Percentiles rank a stretch among this genome's conserved stretches.
phyloP scores from a whole-genome alignment of 768 basidiomycete species.

The Macrolepiota dolichaula region DNA sequence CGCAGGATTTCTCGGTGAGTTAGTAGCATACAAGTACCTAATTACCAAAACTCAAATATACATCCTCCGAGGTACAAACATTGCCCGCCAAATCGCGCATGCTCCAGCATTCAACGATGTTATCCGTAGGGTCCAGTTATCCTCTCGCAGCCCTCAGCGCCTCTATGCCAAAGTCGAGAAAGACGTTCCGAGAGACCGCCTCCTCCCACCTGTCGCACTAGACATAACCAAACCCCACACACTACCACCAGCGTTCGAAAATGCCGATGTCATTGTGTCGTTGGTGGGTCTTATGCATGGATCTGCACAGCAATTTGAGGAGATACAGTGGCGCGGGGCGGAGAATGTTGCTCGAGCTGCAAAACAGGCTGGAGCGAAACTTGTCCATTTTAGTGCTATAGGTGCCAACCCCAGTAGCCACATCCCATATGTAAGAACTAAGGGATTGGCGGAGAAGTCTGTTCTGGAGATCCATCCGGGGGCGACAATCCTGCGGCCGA shows the following conservation, averaged over 20 bases:
- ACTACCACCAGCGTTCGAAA: constrained; percentile 45
- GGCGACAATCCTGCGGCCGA: constrained; percentile 67
- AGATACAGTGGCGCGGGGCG: constrained; percentile 62
- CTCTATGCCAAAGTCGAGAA: constrained; percentile 30
- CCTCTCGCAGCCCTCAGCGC: constrained; percentile 54
- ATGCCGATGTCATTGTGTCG: constrained; percentile 58
- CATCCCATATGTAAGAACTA: constrained; percentile 60
- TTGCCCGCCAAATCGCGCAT: constrained; percentile 49
- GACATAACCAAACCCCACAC: constrained; percentile 56
- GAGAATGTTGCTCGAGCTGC: constrained; percentile 61
- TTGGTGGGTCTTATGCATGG: constrained; percentile 70
- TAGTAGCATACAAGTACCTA: not conserved
- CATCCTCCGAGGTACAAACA: constrained; percentile 45
- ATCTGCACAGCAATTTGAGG: constrained; percentile 50
- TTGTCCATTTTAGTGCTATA: constrained; percentile 71
- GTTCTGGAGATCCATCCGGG: constrained; percentile 42
- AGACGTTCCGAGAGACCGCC: constrained; percentile 27
- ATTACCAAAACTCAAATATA: not conserved
- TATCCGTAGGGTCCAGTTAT: constrained; percentile 48
- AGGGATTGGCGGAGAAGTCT: constrained; percentile 58
- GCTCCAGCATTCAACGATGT: constrained; percentile 14
- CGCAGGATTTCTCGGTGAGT: constrained; percentile 58
- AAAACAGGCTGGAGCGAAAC: constrained; percentile 47
- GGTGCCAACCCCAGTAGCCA: constrained; percentile 59
- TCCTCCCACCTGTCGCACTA: constrained; percentile 39